Evolutionary conservation across 2,329 filamentous ascomycete species (phyloP).

Genomic region (Elsinoe fawcettii): DNA sequence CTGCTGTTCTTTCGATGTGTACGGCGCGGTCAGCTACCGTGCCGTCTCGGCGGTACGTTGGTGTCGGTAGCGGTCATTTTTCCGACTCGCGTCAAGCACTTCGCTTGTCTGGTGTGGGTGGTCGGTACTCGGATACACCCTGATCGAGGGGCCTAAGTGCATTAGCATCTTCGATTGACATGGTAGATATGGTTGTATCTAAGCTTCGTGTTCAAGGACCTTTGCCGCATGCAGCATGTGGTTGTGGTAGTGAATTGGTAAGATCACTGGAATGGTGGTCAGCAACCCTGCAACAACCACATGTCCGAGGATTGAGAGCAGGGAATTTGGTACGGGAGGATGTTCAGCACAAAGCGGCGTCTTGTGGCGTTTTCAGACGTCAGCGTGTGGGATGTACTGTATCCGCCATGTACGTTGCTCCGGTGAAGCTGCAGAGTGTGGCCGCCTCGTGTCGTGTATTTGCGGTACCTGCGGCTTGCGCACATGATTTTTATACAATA

Average conservation of each 20-base stretch:
- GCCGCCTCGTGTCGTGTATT: not conserved
- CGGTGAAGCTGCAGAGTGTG: not conserved
- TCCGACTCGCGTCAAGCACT: not conserved
- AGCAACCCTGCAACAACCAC: not conserved
- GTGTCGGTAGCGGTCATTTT: not conserved
- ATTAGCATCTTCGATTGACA: not conserved
- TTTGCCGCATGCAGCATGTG: not conserved
- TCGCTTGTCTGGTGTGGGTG: not conserved
- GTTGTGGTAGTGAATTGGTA: not conserved
- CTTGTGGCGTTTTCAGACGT: not conserved
- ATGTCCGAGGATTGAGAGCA: not conserved
- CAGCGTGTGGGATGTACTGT: not conserved
- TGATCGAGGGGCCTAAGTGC: not conserved
- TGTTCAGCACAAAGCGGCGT: not conserved
- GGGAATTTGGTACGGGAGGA: not conserved
- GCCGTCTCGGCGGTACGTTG: not conserved
- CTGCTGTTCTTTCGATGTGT: no score
- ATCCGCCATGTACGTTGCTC: not conserved
- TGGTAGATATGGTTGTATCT: not conserved
- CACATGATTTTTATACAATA: not conserved
- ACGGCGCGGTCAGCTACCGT: not conserved
- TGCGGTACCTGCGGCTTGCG: not conserved
- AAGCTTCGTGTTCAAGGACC: not conserved
- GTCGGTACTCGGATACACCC: not conserved
- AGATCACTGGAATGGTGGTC: not conserved